phyloP scores from a whole-genome alignment of 148 eudicot species.

The Dianthus caryophyllus region DNA sequence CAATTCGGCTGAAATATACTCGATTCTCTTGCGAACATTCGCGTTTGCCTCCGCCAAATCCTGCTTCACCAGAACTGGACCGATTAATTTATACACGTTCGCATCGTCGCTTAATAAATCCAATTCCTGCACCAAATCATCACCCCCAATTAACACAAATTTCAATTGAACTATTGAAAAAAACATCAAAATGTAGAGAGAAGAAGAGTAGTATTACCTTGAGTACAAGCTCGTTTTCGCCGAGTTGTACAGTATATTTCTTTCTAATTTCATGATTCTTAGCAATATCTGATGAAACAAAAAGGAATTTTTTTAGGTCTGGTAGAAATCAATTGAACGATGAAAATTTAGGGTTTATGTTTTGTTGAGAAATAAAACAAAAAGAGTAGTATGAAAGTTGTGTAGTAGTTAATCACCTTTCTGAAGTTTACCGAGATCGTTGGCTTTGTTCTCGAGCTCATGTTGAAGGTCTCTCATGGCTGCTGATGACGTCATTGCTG shows the following conservation, averaged over 20 bases:
- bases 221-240: constrained; percentile 96
- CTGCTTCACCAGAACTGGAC: constrained; percentile 97
- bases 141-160: constrained; percentile 9
- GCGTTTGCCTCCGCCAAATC: constrained; percentile 98
- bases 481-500: constrained; percentile 35
- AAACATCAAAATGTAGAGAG: too few relatives aligned
- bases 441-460: constrained; percentile 47
- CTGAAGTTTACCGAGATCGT: constrained; percentile 55
- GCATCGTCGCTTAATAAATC: constrained; percentile 91
- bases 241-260: constrained; percentile 93
- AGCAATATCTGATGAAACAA: constrained; percentile 49
- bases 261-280: constrained; percentile 93
- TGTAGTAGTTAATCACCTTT: constrained; percentile 33
- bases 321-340: not conserved
- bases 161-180: too few relatives aligned
- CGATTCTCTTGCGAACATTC: constrained; percentile 88
- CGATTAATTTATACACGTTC: constrained; percentile 94
- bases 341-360: not conserved
- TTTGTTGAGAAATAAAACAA: not conserved
- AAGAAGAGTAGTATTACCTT: constrained; percentile 39
- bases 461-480: constrained; percentile 44
- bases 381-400: too few relatives aligned
- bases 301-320: not conserved
- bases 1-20: constrained; percentile 95
- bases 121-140: constrained; percentile 58